phyloP scores from a whole-genome alignment of 2,329 filamentous ascomycete species.

The Clonostachys chloroleuca region DNA sequence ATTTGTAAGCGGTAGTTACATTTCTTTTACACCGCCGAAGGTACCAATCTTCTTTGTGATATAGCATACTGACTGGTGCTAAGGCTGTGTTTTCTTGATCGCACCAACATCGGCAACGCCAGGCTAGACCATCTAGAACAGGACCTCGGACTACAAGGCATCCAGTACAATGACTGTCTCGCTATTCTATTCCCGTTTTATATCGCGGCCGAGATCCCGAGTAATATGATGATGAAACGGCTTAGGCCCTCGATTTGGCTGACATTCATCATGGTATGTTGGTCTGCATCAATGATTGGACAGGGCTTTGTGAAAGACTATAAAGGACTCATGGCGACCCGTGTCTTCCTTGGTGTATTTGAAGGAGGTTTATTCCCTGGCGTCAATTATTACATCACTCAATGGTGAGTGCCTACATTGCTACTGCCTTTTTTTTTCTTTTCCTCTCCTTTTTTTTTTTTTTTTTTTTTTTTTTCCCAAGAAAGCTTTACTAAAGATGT shows the following conservation, averaged over 20 bases:
- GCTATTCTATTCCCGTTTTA: conserved; percentile 83
- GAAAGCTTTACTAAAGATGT: too few relatives aligned
- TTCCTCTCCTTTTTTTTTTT: conserved; percentile 12
- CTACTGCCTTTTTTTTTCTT: conserved; percentile 28
- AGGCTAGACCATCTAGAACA: conserved; percentile 58
- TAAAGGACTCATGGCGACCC: conserved; percentile 68
- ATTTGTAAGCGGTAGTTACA: conserved; percentile 57
- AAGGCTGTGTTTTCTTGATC: conserved; percentile 28
- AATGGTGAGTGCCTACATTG: conserved; percentile 54
- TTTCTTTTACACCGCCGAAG: background rate
- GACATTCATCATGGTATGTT: conserved; percentile 53
- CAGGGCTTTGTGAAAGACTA: conserved; percentile 80
- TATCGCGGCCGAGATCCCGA: conserved; percentile 64
- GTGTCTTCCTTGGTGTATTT: conserved; percentile 80
- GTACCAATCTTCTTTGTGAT: background rate
- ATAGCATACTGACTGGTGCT: background rate
- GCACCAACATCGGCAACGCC: conserved; percentile 79
- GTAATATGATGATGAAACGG: conserved; percentile 23
- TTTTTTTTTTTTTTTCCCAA: too few relatives aligned
- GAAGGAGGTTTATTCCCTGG: conserved; percentile 68
- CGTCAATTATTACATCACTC: conserved; percentile 42
- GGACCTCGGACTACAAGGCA: conserved; percentile 55
- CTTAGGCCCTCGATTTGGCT: conserved; percentile 51
- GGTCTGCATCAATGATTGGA: conserved; percentile 74
- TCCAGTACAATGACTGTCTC: conserved; percentile 69